Evolutionary conservation across 2,329 filamentous ascomycete species (phyloP).

Genomic region (Phialemoniopsis sp.): DNA sequence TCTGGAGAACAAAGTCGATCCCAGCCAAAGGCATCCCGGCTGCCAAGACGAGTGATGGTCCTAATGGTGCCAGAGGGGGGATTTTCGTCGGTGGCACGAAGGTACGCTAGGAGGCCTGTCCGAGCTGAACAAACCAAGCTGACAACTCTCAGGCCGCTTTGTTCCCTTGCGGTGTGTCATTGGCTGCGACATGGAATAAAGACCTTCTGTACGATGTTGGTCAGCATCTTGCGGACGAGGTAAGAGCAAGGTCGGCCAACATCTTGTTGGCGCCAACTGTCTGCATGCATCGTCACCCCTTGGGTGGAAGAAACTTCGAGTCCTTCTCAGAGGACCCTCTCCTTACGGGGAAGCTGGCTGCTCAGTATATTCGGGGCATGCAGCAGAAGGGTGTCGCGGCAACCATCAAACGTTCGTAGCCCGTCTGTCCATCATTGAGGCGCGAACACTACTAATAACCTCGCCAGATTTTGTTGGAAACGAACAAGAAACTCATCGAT

Average conservation of each 20-base stretch:
- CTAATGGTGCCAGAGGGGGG: constrained; percentile 65
- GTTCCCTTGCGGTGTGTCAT: constrained; percentile 74
- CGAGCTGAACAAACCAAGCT: too few species aligned
- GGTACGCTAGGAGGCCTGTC: too few species aligned
- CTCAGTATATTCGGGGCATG: constrained; percentile 67
- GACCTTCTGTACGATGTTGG: constrained; percentile 67
- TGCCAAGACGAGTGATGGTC: constrained; percentile 65
- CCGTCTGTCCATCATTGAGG: background rate
- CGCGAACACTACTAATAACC: too few species aligned
- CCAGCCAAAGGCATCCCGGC: constrained; percentile 59
- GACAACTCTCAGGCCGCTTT: constrained; percentile 63
- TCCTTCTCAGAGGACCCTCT: constrained; percentile 82
- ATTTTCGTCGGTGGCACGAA: constrained; percentile 66
- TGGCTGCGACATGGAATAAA: constrained; percentile 77
- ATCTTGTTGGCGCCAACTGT: constrained; percentile 74
- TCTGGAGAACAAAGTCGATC: constrained; percentile 66
- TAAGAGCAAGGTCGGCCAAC: constrained; percentile 68
- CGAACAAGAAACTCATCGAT: constrained; percentile 66
- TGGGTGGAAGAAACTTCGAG: constrained; percentile 84
- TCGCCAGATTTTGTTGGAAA: constrained; percentile 61
- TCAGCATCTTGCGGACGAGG: constrained; percentile 66
- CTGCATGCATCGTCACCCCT: constrained; percentile 76
- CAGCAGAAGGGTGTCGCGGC: constrained; percentile 72
- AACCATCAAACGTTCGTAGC: constrained; percentile 66
- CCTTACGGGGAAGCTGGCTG: constrained; percentile 69